Conservation (phyloP, 2,329 filamentous ascomycete species). For the Penicillium glabrum region DNA sequence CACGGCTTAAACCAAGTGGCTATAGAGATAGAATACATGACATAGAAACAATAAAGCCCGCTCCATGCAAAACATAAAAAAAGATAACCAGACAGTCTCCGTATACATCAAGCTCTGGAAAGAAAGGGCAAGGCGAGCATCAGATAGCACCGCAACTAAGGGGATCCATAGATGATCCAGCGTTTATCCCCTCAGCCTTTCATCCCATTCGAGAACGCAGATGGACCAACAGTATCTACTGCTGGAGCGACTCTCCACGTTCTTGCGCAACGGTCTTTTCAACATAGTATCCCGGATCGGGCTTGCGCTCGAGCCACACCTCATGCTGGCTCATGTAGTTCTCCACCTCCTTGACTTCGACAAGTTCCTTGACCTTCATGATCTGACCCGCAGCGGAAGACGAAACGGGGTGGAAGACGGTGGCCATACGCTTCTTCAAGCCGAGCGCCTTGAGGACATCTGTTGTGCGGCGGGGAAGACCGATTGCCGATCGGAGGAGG, state of each 20-base stretch:
- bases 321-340: conserved; percentile 62
- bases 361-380: conserved; percentile 90
- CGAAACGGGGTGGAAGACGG: conserved; percentile 84
- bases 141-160: background rate
- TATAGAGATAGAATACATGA: conserved; percentile 17
- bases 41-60: conserved; percentile 17
- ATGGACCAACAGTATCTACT: conserved; percentile 5
- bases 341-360: conserved; percentile 77
- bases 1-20: conserved; percentile 1
- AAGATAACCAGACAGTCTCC: background rate
- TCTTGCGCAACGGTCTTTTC: conserved; percentile 53
- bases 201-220: background rate
- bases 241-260: conserved; percentile 24
- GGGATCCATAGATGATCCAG: background rate
- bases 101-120: background rate
- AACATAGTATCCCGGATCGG: conserved; percentile 77
- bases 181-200: background rate
- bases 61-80: conserved; percentile 20
- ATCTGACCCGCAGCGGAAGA: conserved; percentile 84
- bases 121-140: no score
- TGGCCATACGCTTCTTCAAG: conserved; percentile 78
- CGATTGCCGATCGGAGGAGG: conserved; percentile 84
- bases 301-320: conserved; percentile 69
- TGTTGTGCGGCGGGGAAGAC: conserved; percentile 74
- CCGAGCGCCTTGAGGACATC: conserved; percentile 84